Evolutionary conservation across 176 grass and related monocot species (phyloP).

Genomic region (Paspalum vaginatum): DNA sequence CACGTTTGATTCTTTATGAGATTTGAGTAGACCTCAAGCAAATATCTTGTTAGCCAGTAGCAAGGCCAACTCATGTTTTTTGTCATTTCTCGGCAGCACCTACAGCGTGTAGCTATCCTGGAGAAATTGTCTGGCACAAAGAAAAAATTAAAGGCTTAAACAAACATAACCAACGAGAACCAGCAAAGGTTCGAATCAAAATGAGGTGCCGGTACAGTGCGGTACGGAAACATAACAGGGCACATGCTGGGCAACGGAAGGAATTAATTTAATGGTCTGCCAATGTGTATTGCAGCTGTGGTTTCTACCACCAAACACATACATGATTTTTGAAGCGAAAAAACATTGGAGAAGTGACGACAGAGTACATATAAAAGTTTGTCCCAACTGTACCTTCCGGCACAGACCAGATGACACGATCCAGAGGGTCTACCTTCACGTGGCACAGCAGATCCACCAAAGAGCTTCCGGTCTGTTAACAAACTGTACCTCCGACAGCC

Average conservation of each 20-base stretch:
- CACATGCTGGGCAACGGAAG: conserved; percentile 40
- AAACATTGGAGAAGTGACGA: conserved; percentile 28
- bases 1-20: conserved; percentile 48
- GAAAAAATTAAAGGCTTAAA: not conserved
- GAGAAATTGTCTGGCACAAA: conserved; percentile 31
- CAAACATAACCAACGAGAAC: conserved; percentile 12
- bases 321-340: conserved; percentile 13
- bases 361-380: conserved; percentile 42
- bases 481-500: conserved; percentile 65
- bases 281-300: conserved; percentile 9
- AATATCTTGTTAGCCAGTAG: conserved; percentile 33
- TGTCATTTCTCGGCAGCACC: conserved; percentile 37
- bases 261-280: conserved; percentile 32
- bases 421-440: conserved; percentile 62
- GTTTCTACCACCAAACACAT: conserved; percentile 36
- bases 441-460: conserved; percentile 47
- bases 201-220: not conserved
- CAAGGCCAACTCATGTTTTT: conserved; percentile 8
- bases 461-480: conserved; percentile 55
- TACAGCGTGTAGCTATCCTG: conserved; percentile 39
- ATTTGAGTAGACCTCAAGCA: conserved; percentile 31
- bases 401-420: conserved; percentile 52
- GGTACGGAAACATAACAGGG: conserved; percentile 45
- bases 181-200: conserved; percentile 36
- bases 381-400: conserved; percentile 32